Base-by-base conservation (phyloP, 1,284 basidiomycete genomes). In the Cystobasidium sp. region DNA sequence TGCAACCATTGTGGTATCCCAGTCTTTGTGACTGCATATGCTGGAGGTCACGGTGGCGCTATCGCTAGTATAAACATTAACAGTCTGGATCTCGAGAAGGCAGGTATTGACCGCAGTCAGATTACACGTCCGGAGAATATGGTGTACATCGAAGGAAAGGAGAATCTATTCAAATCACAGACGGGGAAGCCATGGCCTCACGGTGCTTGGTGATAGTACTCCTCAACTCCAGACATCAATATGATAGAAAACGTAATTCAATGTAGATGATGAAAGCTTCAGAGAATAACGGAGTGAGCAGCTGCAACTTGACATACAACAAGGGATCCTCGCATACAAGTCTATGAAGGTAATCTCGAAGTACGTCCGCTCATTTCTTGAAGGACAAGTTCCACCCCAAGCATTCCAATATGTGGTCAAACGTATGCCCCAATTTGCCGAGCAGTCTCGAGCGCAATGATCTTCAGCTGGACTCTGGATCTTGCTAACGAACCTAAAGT, bases 21-120 rank as follows among this genome's bases (percentile, higher is more conserved):
- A 37, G 49, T 66, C 10, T 66, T 66, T 43, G 64, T 43, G 51
- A 66, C 64, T 41, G 64, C 64, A 12, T 52, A 53, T n/a, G 64
- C 37, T 3, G 37, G 37, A 53, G 64, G 41, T 24, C 20, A 46
- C 24, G 55, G 55, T 37, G 64, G 64, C 1, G 47, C 64, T 39
- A 47, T 66, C 14, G 64, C 49, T 7, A 52, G 49, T 49, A 37
- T 56, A 14, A 56, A 56, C 24, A 31, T 56, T 6, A 56, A n/a
- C 14, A 31, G 12, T 18, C 7, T 56, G 12, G 31, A 56, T 4
- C 24, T 56, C 18, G 14, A 56, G 55, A 22, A 56, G 14, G 55
- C 7, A n/a, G 55, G 55, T 4, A 20, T 56, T 37, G 31, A 56
- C 24, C 14, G 14, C 12, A 56, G 24, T 18, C 16, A 56, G 16